phyloP scores from a whole-genome alignment of 768 basidiomycete species.

The Multifurca ochricompacta region DNA sequence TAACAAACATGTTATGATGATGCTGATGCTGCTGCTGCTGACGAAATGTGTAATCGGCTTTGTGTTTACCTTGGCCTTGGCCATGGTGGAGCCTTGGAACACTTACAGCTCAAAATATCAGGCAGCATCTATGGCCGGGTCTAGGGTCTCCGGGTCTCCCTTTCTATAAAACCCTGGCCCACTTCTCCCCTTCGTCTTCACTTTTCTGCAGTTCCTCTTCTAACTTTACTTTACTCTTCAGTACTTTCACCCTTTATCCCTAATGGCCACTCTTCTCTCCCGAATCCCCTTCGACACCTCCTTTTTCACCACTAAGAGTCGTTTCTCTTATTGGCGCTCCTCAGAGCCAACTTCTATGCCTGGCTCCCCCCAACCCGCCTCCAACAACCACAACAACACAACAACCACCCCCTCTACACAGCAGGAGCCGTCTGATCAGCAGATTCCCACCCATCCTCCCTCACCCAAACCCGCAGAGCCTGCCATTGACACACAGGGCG shows the following conservation, averaged over 20 bases:
- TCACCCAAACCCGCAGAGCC: not conserved
- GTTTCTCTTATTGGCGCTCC: not conserved
- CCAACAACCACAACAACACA: not conserved
- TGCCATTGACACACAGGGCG: not conserved
- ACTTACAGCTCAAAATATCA: not conserved
- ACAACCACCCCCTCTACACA: not conserved
- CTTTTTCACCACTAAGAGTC: not conserved
- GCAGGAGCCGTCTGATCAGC: not conserved
- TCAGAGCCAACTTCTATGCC: not conserved
- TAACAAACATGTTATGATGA: too few relatives aligned
- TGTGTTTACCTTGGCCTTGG: not conserved
- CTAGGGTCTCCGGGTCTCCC: not conserved
- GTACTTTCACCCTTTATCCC: not conserved
- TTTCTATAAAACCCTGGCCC: not conserved
- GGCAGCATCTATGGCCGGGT: not conserved
- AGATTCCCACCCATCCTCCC: not conserved
- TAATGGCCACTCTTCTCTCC: constrained; percentile 11
- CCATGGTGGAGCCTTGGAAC: not conserved
- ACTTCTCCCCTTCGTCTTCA: not conserved
- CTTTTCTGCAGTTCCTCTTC: not conserved
- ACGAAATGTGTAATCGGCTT: not conserved
- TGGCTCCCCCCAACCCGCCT: not conserved
- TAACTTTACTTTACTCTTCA: not conserved
- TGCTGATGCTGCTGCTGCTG: not conserved
- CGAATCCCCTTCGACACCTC: constrained; percentile 11